Base-by-base conservation (phyloP, 345 rosid genomes). In the Camelina laxa region DNA sequence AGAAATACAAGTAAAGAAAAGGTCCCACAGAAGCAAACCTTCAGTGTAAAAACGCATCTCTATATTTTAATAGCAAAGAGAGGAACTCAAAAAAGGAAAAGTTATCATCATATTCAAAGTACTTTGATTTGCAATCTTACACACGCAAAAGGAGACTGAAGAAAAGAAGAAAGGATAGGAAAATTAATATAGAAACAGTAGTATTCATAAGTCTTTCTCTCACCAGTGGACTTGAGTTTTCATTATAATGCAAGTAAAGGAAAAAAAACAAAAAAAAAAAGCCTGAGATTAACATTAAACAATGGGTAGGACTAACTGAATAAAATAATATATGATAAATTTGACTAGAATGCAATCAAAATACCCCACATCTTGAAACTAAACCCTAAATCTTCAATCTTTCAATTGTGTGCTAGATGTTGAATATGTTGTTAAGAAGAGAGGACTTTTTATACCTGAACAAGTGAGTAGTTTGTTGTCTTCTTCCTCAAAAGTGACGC, bases 141-240 rank as follows among this genome's bases (percentile, higher is more conserved):
- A 71, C 72, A 77, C 61, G 76, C 73, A 71, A 70, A 76, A 76
- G 75, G 72, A 77, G 54, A 54, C 70, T 53, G 31, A 68, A 44
- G 21, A 73, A 56, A 56, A 9, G 15, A 21, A 41, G 6, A 22
- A 20, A 1, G 39, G 57, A 45, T 3, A 33, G 20, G 47, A 22
- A 63, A 22, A 14, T 12, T 0, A 24, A 9, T 24, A 42, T 53
- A 17, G 36, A 21, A 69, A 9, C 62, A 13, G 16, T 55, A 44
- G 63, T 24, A 63, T 63, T 62, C 70, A 44, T 0, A 61, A 75
- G 79, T 75, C 49, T 68, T 51, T 63, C 42, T 45, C 50, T 55
- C 70, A 49, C 16, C 59, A 74, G 47, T 67, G 79, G 38, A 67
- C 21, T 75, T 51, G 64, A 45, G 65, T 61, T 44, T 27, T 44